Base-by-base conservation (phyloP, 192 early-diverging fungal genomes). In the Chytriomyces confervae region DNA sequence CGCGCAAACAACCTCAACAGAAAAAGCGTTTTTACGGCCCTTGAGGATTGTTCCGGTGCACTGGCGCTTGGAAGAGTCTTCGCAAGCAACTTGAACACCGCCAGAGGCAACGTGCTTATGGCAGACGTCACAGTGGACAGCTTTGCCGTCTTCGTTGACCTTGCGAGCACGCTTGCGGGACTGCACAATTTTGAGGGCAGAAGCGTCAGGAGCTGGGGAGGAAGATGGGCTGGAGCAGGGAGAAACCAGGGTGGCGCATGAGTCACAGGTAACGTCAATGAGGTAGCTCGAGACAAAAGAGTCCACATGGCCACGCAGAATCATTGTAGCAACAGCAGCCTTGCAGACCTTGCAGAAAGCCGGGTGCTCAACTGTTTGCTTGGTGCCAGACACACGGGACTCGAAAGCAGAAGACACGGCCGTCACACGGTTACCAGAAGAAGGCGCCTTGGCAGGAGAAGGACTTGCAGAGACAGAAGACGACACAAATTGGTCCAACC, bases 1-100 rank as follows among this genome's bases (percentile, higher is more conserved):
- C 13, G 49, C 47, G 66, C 85, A 82, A 0, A 85, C 82, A 62
- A 85, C 78, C 63, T 85, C 84, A 36, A 81, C 65, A 57, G 60
- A 72, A 36, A 81, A 66, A 24, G 67, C 60, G n/a, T 43, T 29
- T 44, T 69, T 62, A 44, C 66, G 57, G 29, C 61, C 18, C 20
- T 23, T 46, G 4, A 8, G 9, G 20, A 3, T 7, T 11, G 23
- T n/a, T 13, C 20, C 53, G 24, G 18, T n/a, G 27, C 67, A 53
- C 5, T 18, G 50, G n/a, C 67, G 66, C 10, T 67, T 53, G 47
- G 36, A n/a, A 45, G 46, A 50, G 29, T 8, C 51, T 7, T 20
- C 20, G 13, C 4, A 18, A 69, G 44, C 4, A 0, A 78, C 60
- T 68, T 78, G 67, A 43, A 78, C 77, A 44, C 77, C 77, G 13